Evolutionary conservation across 257 asterid species (phyloP).

Genomic region (Linaria vulgaris): DNA sequence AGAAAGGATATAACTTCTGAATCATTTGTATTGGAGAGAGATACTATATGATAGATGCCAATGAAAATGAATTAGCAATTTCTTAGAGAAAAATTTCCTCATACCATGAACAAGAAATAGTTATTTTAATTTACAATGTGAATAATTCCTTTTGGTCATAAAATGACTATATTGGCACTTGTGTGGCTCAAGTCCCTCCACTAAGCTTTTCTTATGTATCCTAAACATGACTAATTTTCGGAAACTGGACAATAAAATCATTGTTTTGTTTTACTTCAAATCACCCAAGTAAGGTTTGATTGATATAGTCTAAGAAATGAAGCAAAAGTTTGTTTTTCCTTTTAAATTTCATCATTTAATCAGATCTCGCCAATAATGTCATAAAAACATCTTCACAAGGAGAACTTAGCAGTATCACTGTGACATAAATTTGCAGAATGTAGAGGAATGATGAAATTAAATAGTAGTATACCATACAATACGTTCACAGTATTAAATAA

Average conservation of each 20-base stretch:
- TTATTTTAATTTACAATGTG: neutral
- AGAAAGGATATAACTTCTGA: neutral
- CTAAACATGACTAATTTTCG: neutral
- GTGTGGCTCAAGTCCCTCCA: neutral
- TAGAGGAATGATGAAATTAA: slow-evolving; percentile 2
- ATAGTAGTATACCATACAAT: neutral
- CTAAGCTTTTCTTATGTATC: no score
- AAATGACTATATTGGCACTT: no score
- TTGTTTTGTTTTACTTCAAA: no score
- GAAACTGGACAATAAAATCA: neutral
- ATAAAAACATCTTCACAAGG: neutral
- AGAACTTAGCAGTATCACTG: neutral
- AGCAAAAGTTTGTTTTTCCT: neutral
- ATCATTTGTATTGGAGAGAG: neutral
- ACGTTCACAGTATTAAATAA: neutral
- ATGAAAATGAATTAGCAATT: neutral
- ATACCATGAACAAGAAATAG: neutral
- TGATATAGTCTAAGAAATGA: no score
- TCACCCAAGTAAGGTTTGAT: no score
- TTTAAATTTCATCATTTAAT: neutral
- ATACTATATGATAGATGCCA: neutral
- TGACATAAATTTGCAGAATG: neutral
- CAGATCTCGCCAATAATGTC: neutral
- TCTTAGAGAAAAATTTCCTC: neutral
- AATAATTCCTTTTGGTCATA: neutral